Evolutionary conservation across 2,329 filamentous ascomycete species (phyloP).

Genomic region (Conoideocrella luteorostrata): DNA sequence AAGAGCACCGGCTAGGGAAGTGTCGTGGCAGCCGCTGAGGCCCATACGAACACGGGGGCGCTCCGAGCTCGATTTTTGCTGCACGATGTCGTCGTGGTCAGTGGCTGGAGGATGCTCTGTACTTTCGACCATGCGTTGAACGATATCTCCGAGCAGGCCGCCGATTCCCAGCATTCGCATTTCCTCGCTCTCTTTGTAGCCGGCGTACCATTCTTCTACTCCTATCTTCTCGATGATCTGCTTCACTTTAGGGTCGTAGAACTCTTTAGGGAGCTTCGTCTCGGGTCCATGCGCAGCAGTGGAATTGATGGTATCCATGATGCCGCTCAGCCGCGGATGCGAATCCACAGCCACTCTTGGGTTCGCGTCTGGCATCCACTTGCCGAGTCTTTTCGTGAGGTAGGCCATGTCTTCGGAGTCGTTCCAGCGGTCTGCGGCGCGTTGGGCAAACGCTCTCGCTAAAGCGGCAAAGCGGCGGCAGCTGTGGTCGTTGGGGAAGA

Average conservation of each 20-base stretch:
- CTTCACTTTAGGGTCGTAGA: slow-evolving; percentile 72
- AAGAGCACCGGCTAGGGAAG: slow-evolving; percentile 76
- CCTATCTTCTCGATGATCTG: slow-evolving; percentile 67
- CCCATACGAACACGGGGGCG: slow-evolving; percentile 59
- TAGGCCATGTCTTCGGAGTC: slow-evolving; percentile 74
- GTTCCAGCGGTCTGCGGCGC: slow-evolving; percentile 69
- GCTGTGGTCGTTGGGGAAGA: slow-evolving; percentile 71
- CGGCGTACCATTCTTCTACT: slow-evolving; percentile 88
- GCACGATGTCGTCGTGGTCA: slow-evolving; percentile 45
- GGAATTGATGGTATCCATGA: slow-evolving; percentile 91
- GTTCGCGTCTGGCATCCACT: slow-evolving; percentile 73
- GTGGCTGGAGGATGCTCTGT: slow-evolving; percentile 51
- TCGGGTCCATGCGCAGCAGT: slow-evolving; percentile 70
- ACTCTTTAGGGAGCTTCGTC: slow-evolving; percentile 74
- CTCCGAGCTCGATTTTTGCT: slow-evolving; percentile 14
- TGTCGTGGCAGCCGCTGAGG: slow-evolving; percentile 86
- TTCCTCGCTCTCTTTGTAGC: slow-evolving; percentile 77
- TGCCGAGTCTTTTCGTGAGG: slow-evolving; percentile 67
- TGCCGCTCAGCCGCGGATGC: slow-evolving; percentile 75
- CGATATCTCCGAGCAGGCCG: slow-evolving; percentile 74
- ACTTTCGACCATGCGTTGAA: slow-evolving; percentile 65
- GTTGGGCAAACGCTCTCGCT: slow-evolving; percentile 62
- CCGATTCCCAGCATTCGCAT: slow-evolving; percentile 90
- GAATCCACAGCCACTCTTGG: slow-evolving; percentile 74
- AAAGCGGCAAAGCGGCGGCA: slow-evolving; percentile 68